Evolutionary conservation across 805 yeast genomes (phyloP).

Genomic region (Komagataella phaffii): DNA sequence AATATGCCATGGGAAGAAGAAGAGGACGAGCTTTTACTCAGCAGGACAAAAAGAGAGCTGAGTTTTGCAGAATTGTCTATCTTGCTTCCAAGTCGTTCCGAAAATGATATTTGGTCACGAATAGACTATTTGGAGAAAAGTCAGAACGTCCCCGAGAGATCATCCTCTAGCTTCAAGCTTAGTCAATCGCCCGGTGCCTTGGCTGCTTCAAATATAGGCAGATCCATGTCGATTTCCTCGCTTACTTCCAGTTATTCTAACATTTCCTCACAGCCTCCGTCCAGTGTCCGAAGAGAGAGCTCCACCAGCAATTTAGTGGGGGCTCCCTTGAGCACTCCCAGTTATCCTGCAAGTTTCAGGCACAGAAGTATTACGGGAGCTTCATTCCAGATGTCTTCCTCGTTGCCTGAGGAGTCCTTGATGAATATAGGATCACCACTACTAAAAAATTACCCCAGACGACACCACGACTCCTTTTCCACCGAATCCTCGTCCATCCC

Average conservation of each 20-base stretch:
- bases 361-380: neutral
- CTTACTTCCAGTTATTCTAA: neutral
- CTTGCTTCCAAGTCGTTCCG: conserved; percentile 59
- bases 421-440: neutral
- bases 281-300: neutral
- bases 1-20: conserved; percentile 40
- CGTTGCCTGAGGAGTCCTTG: neutral
- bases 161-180: neutral
- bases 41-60: conserved; percentile 42
- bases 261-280: neutral
- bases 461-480: neutral
- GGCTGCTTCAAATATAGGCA: conserved; percentile 52
- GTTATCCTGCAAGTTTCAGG: neutral
- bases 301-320: neutral
- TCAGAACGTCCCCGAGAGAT: neutral
- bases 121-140: conserved; percentile 28
- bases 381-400: neutral
- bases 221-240: neutral
- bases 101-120: conserved; percentile 58
- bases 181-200: conserved; percentile 38
- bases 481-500: neutral
- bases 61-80: conserved; percentile 64
- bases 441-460: neutral
- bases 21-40: conserved; percentile 56
- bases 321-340: neutral